These are phyloP conservation scores for Vigna unguiculata DNA, from an alignment of 306 rosid species.

Conservation along the genomic window DNA sequence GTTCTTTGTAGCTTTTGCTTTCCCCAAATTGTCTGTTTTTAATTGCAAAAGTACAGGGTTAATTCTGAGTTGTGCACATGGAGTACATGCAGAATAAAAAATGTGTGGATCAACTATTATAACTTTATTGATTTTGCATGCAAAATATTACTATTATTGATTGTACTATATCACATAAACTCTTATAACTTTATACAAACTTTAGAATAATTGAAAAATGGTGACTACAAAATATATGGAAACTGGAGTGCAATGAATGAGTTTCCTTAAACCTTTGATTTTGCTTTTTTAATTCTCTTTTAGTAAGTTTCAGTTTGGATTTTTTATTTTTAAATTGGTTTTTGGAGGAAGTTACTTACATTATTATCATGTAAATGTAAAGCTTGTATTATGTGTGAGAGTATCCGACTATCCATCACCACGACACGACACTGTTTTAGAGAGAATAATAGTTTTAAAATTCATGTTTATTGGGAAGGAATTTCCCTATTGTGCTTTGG, in stretches of 20 bases:
- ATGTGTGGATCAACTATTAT: no score
- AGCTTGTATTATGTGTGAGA: slow-evolving; percentile 17
- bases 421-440: background rate
- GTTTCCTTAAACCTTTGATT: slow-evolving; percentile 16
- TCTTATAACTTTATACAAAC: no score
- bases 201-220: no score
- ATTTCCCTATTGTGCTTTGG: background rate
- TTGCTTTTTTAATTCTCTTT: background rate
- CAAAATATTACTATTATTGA: no score
- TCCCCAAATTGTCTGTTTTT: slow-evolving; percentile 5
- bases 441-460: background rate
- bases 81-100: no score
- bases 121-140: no score
- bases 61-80: no score
- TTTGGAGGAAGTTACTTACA: background rate
- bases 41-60: slow-evolving; percentile 3
- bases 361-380: slow-evolving; percentile 16
- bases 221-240: no score
- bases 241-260: background rate
- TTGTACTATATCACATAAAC: no score
- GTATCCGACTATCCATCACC: slow-evolving; percentile 1
- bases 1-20: slow-evolving; percentile 15
- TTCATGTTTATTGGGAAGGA: background rate
- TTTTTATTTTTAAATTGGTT: background rate
- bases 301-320: background rate